A percentile compares a stretch with the other conserved stretches of the same genome.
Evolutionary conservation across 208 protist genomes (phyloP).

Genomic region (Trypanosomatidae sp.): DNA sequence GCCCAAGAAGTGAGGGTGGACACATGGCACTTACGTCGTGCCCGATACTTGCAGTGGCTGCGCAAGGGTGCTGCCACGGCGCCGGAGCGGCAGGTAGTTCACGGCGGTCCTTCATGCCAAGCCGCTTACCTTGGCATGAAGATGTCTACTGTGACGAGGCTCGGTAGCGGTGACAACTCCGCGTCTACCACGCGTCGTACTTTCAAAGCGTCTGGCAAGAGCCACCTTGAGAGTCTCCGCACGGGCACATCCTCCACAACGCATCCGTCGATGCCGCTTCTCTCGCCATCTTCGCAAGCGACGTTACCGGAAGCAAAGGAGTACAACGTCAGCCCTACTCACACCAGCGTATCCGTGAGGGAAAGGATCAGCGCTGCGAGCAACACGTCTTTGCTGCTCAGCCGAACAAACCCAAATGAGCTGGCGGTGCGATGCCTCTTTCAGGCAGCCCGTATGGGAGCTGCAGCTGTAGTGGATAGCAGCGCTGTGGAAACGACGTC

Average conservation of each 20-base stretch:
- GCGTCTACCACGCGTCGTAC: background rate
- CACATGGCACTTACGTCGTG: slow-evolving; percentile 18
- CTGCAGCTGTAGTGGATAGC: background rate
- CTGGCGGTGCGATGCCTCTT: slow-evolving; percentile 27
- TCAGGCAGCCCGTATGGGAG: background rate
- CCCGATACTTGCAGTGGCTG: slow-evolving; percentile 25
- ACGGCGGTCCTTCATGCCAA: background rate
- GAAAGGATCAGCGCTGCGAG: background rate
- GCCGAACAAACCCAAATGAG: slow-evolving; percentile 17
- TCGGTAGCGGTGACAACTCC: background rate
- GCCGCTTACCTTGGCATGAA: background rate
- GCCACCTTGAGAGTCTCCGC: background rate
- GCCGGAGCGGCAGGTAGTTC: background rate
- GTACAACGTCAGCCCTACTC: background rate
- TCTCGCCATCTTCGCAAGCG: background rate
- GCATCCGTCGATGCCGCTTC: background rate
- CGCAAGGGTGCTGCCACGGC: slow-evolving; percentile 7
- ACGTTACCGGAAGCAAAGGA: background rate
- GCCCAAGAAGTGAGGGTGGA: slow-evolving; percentile 11
- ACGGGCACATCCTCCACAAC: background rate
- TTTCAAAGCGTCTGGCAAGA: too few species aligned
- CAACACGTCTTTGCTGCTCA: background rate
- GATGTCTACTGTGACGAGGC: background rate
- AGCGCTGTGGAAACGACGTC: background rate
- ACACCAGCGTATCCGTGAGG: background rate